Evolutionary conservation across 345 rosid species (phyloP), one percentile per base, ranked within the genome.

Genomic region (Cardamine occulta): DNA sequence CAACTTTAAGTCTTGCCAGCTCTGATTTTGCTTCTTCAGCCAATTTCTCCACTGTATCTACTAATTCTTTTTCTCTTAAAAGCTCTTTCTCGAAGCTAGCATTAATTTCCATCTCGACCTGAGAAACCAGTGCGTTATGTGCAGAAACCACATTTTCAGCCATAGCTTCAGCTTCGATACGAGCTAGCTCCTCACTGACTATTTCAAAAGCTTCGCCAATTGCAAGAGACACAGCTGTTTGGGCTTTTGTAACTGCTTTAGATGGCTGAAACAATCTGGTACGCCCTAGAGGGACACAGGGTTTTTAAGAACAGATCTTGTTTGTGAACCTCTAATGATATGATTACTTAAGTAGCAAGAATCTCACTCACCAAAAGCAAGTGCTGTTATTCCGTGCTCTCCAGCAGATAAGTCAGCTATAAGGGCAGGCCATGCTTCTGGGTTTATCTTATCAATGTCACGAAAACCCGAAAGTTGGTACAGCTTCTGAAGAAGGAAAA

Each of bases 181-280:
- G 97, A 47, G 96, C 88, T 72, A 95, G 87, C 81, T 95, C 97
- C 83, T 95, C 97, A 31, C 84, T 83, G 21, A 91, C 97, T 53
- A 81, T 24, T 5, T 90, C 97, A 51, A 90, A 80, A 78, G 89
- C 91, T 76, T 95, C 97, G 34, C 97, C 93, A 51, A 76, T 85
- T 17, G 96, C 90, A 74, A 95, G 90, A 74, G 99, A 93, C 51
- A 85, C 82, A n/a, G 97, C 97, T 54, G 93, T 87, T 85, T 95
- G 99, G 62, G 97, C 93, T 74, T 95, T 95, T 69, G 97, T 95
- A 66, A 91, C 97, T 18, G 99, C 96, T 82, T 91, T 94, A 74
- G 79, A 75, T 11, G 99, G 99, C 82, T 88, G 97, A 85, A 91
- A 91, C 72, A 91, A 74, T 79, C 93, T 90, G 12, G 96, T 91